Base-by-base conservation (phyloP, 2,329 filamentous ascomycete genomes). In the Claviceps pusilla region DNA sequence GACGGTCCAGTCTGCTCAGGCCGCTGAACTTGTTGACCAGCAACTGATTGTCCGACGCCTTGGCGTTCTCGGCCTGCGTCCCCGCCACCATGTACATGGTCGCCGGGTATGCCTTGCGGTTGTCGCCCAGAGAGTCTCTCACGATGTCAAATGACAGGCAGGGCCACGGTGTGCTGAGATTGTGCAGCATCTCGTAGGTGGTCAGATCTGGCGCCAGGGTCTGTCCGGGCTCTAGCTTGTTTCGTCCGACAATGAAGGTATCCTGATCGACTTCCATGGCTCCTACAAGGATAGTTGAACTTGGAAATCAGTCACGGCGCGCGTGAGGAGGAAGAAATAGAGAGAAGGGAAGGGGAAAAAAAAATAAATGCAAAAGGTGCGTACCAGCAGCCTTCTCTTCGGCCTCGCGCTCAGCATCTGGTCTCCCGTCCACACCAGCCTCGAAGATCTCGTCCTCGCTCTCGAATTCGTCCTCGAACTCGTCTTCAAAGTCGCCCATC, bases 161-260 rank as follows among this genome's bases (percentile, higher is more conserved):
- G 3, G 93, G 93, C 93, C 93, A 98, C 1, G 89, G 89, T 7
- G 90, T 90, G 69, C 86, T 93, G 59, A 98, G 79, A 57, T 83
- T 89, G 75, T 98, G 93, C 56, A 98, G 82, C 89, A 98, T 94
- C 68, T 96, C 86, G 74, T 98, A 98, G 6, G 91, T 91, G n/a
- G 87, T 88, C 56, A 87, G 77, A 70, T 98, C 93, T 14, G 93
- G 91, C 3, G 89, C 83, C 55, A 98, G 79, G 5, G 89, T 90
- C 75, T 97, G 89, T 62, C 89, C 91, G 12, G 89, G 84, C 59
- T 89, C 88, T 59, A 97, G 79, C 73, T 93, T 91, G 69, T 89
- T 89, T 64, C 93, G 82, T 59, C 93, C 93, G 60, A 95, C 89
- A 63, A 98, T 96, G 71, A 97, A 98, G 45, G 89, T 95, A 68